phyloP scores from a whole-genome alignment of 2,329 filamentous ascomycete genomes.

The Claviceps cyperi region DNA sequence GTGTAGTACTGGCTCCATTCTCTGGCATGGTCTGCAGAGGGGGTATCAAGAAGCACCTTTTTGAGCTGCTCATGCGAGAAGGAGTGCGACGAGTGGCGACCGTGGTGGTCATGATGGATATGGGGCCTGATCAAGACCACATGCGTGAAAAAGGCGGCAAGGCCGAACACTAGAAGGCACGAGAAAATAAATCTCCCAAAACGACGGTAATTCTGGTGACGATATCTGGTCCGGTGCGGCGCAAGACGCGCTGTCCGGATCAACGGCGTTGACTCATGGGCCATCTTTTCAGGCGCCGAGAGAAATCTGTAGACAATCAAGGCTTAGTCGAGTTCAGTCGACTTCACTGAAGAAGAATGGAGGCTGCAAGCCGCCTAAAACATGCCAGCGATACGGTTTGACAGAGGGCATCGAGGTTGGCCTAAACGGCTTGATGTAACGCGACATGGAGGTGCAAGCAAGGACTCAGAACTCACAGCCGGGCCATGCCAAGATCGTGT shows the following conservation, averaged over 20 bases:
- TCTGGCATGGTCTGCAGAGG: constrained; percentile 39
- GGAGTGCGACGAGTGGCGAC: constrained; percentile 13
- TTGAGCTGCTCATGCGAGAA: constrained; percentile 36
- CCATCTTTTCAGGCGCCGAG: constrained; percentile 18
- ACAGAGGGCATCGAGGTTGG: neutral
- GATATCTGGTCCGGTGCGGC: constrained; percentile 38
- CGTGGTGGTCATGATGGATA: constrained; percentile 18
- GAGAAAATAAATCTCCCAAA: constrained; percentile 49
- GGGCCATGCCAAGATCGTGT: neutral
- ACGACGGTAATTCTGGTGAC: constrained; percentile 45
- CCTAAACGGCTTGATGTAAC: neutral
- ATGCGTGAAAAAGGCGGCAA: constrained; percentile 34
- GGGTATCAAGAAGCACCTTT: constrained; percentile 42
- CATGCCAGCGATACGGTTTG: neutral
- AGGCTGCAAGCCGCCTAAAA: neutral
- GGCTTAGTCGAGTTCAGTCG: neutral
- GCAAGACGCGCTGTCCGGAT: constrained; percentile 47
- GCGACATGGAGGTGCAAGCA: neutral
- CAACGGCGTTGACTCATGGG: constrained; percentile 49
- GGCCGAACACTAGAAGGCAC: constrained; percentile 36
- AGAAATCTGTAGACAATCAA: constrained; percentile 4
- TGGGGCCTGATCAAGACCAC: constrained; percentile 27
- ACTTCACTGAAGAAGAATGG: neutral
- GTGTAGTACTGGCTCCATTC: constrained; percentile 74
- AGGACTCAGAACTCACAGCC: neutral